These are phyloP conservation scores for Hypomontagnella submonticulosa DNA, from an alignment of 495 filamentous ascomycete species.

Conservation along the genomic window DNA sequence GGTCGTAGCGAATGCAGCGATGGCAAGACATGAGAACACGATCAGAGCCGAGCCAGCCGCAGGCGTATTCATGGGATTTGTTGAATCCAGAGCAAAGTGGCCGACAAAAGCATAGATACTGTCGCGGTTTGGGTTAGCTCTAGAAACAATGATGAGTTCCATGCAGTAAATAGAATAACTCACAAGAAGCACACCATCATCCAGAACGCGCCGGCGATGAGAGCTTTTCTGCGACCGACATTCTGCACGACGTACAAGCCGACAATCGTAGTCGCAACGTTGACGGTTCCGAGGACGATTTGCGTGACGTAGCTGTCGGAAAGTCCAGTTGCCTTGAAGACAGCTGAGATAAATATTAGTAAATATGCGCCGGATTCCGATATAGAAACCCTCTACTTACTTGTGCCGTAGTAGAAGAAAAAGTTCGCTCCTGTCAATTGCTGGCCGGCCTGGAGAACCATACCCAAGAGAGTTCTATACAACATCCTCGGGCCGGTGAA, in stretches of 20 bases:
- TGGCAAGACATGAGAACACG: slow-evolving; percentile 84
- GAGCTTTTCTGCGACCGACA: slow-evolving; percentile 72
- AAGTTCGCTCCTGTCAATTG: slow-evolving; percentile 70
- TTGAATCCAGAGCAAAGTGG: slow-evolving; percentile 62
- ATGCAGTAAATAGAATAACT: slow-evolving; percentile 38
- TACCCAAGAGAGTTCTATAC: slow-evolving; percentile 75
- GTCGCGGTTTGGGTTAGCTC: slow-evolving; percentile 46
- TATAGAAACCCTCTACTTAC: too few species aligned
- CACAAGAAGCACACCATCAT: slow-evolving; percentile 74
- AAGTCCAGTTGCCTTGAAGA: slow-evolving; percentile 73
- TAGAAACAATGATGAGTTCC: slow-evolving; percentile 61
- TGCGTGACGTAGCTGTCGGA: slow-evolving; percentile 72
- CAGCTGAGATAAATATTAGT: slow-evolving; percentile 32
- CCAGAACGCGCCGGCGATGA: slow-evolving; percentile 74
- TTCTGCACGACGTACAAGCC: slow-evolving; percentile 76
- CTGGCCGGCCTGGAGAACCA: slow-evolving; percentile 76
- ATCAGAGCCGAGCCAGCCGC: slow-evolving; percentile 76
- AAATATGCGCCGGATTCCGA: too few species aligned
- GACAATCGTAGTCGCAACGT: slow-evolving; percentile 72
- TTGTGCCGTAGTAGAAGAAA: slow-evolving; percentile 66
- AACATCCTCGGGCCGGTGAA: slow-evolving; percentile 78
- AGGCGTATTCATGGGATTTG: slow-evolving; percentile 63
- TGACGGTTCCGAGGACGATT: slow-evolving; percentile 76
- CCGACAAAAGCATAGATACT: slow-evolving; percentile 76
- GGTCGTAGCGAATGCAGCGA: slow-evolving; percentile 69